These are phyloP conservation scores for Nakazawaea anatomiae DNA, from an alignment of 805 yeast species.

Conservation along the genomic window DNA sequence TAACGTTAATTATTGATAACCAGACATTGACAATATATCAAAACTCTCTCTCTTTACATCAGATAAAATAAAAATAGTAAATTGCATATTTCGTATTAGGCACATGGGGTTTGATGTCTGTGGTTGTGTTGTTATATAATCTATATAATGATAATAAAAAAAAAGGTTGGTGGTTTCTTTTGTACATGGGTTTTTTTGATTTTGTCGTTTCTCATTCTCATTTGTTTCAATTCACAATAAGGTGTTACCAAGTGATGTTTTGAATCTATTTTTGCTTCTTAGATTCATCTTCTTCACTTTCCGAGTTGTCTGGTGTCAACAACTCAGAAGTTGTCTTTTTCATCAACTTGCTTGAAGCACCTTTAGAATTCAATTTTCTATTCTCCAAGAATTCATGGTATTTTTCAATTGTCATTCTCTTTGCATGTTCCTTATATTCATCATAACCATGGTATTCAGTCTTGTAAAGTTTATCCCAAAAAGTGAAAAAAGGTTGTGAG, in stretches of 20 bases:
- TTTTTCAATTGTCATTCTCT: slow-evolving; percentile 59
- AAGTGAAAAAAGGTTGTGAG: slow-evolving; percentile 92
- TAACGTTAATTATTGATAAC: not conserved
- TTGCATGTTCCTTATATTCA: slow-evolving; percentile 59
- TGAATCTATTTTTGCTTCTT: not conserved
- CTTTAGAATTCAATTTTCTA: slow-evolving; percentile 19
- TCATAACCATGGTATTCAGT: slow-evolving; percentile 69
- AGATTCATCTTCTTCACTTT: slow-evolving; percentile 7
- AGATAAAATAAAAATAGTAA: too few species aligned
- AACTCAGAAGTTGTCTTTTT: not conserved
- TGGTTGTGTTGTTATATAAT: too few species aligned
- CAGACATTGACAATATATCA: too few species aligned
- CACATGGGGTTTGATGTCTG: too few species aligned
- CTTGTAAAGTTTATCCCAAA: slow-evolving; percentile 76
- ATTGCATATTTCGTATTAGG: too few species aligned
- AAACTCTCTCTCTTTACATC: too few species aligned
- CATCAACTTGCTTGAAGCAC: not conserved
- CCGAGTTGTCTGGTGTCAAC: slow-evolving; percentile 9
- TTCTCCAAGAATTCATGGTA: slow-evolving; percentile 51
- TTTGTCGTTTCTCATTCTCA: too few species aligned
- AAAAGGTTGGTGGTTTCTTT: too few species aligned
- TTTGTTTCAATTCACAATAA: too few species aligned
- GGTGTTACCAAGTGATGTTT: not conserved
- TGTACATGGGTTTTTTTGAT: too few species aligned
- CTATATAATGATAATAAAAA: too few species aligned